Conservation (phyloP, 345 rosid species). For the Kernera saxatilis region DNA sequence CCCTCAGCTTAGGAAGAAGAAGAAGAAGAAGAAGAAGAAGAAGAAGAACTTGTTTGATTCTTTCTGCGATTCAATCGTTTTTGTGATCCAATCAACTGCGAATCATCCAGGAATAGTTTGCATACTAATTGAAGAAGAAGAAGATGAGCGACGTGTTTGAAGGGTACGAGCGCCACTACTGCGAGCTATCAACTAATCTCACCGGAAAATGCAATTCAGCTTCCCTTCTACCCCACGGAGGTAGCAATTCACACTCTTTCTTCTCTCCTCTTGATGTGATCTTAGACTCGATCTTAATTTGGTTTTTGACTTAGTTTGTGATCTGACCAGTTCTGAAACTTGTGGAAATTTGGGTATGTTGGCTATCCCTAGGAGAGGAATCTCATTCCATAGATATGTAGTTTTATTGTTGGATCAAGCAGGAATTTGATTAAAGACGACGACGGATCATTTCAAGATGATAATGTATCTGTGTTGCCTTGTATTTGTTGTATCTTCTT, state of each 20-base stretch:
- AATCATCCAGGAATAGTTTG: not conserved
- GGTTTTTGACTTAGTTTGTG: not conserved
- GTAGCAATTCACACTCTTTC: slow-evolving; percentile 19
- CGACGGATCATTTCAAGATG: not conserved
- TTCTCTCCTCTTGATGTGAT: not conserved
- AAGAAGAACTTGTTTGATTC: not conserved
- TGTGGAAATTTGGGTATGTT: not conserved
- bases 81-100: not conserved
- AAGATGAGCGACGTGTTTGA: slow-evolving; percentile 71
- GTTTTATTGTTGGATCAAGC: no score
- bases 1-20: not conserved
- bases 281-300: not conserved
- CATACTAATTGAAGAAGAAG: slow-evolving; percentile 21
- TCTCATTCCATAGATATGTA: no score
- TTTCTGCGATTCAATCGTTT: not conserved
- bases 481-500: not conserved
- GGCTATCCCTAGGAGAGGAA: no score
- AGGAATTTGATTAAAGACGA: not conserved
- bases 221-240: slow-evolving; percentile 47
- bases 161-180: slow-evolving; percentile 84
- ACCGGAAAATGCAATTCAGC: slow-evolving; percentile 60
- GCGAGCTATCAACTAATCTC: slow-evolving; percentile 77
- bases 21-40: not conserved
- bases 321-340: not conserved
- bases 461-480: not conserved